phyloP scores from a whole-genome alignment of 768 basidiomycete species.

The Lentinula sp. region DNA sequence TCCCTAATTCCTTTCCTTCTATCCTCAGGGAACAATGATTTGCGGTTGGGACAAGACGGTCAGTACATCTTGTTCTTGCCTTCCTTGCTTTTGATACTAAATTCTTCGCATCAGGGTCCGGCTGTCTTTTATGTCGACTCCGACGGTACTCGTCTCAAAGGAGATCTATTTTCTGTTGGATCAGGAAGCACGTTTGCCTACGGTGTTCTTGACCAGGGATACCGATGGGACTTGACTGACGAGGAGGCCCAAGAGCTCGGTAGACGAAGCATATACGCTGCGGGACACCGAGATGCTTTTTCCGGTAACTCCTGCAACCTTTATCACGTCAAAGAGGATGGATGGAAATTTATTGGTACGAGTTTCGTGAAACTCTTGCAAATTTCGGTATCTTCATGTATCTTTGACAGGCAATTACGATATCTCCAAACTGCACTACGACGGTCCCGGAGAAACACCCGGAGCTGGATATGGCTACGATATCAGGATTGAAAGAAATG shows the following conservation, averaged over 20 bases:
- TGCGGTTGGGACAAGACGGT: conserved; percentile 99
- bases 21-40: conserved; percentile 90
- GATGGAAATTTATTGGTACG: conserved; percentile 94
- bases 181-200: conserved; percentile 99
- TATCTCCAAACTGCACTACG: conserved; percentile 85
- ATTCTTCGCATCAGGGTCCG: conserved; percentile 55
- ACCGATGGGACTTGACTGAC: conserved; percentile 87
- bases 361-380: conserved; percentile 6
- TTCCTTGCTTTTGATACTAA: neutral
- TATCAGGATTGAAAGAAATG: conserved; percentile 51
- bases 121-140: conserved; percentile 97
- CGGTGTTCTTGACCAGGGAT: conserved; percentile 95
- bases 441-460: conserved; percentile 67
- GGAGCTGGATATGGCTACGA: conserved; percentile 80
- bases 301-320: conserved; percentile 96
- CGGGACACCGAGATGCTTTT: conserved; percentile 94
- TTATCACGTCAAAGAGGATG: conserved; percentile 90
- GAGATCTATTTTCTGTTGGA: conserved; percentile 97
- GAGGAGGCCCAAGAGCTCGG: conserved; percentile 95
- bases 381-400: neutral
- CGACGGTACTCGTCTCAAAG: conserved; percentile 92
- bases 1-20: neutral
- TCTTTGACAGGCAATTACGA: conserved; percentile 78
- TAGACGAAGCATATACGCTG: conserved; percentile 90
- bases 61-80: conserved; percentile 17